A percentile compares a stretch with the other conserved stretches of the same genome.
Evolutionary conservation across 495 filamentous ascomycete species (phyloP).

Genomic region (Talaromyces proteolyticus): DNA sequence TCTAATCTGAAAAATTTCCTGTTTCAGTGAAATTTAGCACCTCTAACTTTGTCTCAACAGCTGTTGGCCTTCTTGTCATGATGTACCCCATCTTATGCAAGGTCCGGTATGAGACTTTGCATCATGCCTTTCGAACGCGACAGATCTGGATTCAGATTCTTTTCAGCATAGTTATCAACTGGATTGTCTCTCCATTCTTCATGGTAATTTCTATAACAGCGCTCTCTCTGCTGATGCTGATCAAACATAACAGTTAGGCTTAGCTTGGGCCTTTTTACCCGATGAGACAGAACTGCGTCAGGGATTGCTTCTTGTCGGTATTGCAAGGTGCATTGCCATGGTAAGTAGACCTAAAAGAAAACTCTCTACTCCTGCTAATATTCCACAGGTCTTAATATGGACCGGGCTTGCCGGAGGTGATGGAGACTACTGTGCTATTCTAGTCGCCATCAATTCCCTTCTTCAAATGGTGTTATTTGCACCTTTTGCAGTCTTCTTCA

Average conservation of each 20-base stretch:
- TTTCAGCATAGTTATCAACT: slow-evolving; percentile 78
- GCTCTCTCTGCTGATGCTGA: too few species aligned
- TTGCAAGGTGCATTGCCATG: slow-evolving; percentile 83
- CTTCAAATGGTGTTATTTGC: slow-evolving; percentile 86
- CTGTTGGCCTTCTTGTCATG: slow-evolving; percentile 81
- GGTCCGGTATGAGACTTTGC: slow-evolving; percentile 76
- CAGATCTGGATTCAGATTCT: slow-evolving; percentile 72
- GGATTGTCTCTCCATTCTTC: slow-evolving; percentile 82
- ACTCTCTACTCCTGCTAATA: slow-evolving; percentile 1
- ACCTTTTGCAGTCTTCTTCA: slow-evolving; percentile 72
- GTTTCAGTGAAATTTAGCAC: neutral
- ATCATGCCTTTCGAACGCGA: slow-evolving; percentile 55
- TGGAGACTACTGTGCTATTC: slow-evolving; percentile 80
- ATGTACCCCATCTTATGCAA: slow-evolving; percentile 97
- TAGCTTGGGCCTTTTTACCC: slow-evolving; percentile 81
- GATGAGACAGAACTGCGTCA: slow-evolving; percentile 62
- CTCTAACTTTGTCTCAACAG: slow-evolving; percentile 27
- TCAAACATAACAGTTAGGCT: slow-evolving; percentile 54
- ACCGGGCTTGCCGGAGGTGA: slow-evolving; percentile 74
- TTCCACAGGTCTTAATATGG: slow-evolving; percentile 66
- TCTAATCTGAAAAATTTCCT: neutral
- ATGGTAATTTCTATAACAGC: slow-evolving; percentile 80
- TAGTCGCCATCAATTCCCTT: slow-evolving; percentile 83
- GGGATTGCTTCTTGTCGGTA: slow-evolving; percentile 71
- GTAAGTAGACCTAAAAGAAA: slow-evolving; percentile 44